Evolutionary conservation across 257 asterid genomes (phyloP).

Genomic region (Jacaranda copaia): DNA sequence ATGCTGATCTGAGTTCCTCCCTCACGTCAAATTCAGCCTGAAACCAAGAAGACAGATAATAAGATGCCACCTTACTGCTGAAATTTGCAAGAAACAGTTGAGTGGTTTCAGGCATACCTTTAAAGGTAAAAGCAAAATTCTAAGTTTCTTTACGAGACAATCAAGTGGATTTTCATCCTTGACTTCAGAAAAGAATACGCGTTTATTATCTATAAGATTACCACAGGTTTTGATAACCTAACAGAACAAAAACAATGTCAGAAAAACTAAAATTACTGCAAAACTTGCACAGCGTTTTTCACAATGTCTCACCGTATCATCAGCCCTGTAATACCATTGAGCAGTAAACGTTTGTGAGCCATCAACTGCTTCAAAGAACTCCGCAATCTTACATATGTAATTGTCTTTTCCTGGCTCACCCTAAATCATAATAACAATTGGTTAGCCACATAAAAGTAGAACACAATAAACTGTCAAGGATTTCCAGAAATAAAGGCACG

Average conservation of each 20-base stretch:
- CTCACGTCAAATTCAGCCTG: slow-evolving; percentile 44
- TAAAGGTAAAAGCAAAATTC: slow-evolving; percentile 44
- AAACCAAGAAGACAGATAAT: slow-evolving; percentile 1
- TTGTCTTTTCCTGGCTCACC: slow-evolving; percentile 50
- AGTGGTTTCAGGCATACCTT: slow-evolving; percentile 47
- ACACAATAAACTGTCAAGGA: not conserved
- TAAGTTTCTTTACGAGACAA: slow-evolving; percentile 58
- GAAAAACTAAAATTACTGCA: not conserved
- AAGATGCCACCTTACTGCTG: not conserved
- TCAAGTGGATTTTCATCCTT: slow-evolving; percentile 74
- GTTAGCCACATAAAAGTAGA: not conserved
- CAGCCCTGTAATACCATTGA: slow-evolving; percentile 79
- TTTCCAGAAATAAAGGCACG: not conserved
- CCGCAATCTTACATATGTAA: slow-evolving; percentile 75
- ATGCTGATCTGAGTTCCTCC: slow-evolving; percentile 33
- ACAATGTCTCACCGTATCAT: slow-evolving; percentile 69
- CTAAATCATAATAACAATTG: slow-evolving; percentile 36
- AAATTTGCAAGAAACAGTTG: not conserved
- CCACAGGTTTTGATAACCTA: slow-evolving; percentile 60
- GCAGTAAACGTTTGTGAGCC: slow-evolving; percentile 58
- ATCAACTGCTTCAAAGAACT: slow-evolving; percentile 65
- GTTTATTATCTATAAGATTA: slow-evolving; percentile 47
- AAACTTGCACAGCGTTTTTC: not conserved
- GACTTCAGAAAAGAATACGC: slow-evolving; percentile 73
- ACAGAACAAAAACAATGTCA: slow-evolving; percentile 16